Evolutionary conservation across 176 grass and related monocot species (phyloP).

Genomic region (Alloteropsis semialata): DNA sequence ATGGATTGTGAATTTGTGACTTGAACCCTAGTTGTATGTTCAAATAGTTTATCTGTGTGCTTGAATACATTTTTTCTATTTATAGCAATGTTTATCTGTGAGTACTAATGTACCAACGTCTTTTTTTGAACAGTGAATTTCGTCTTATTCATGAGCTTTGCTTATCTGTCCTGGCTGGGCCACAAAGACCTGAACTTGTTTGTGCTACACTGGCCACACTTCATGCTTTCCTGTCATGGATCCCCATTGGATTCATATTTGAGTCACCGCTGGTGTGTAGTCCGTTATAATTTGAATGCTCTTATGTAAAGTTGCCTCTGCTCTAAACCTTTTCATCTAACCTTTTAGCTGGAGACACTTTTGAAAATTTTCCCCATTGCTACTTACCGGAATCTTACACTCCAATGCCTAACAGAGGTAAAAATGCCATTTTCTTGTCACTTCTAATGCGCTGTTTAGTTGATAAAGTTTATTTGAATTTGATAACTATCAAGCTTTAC

Average conservation of each 20-base stretch:
- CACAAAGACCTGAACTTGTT: slow-evolving; percentile 2
- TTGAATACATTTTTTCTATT: not conserved
- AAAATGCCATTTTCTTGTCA: not conserved
- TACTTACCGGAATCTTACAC: slow-evolving; percentile 4
- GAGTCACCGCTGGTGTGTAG: not conserved
- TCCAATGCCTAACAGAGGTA: slow-evolving; percentile 21
- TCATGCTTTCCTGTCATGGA: slow-evolving; percentile 22
- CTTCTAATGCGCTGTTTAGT: not conserved
- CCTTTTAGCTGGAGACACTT: slow-evolving; percentile 16
- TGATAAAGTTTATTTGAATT: not conserved
- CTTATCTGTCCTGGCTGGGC: not conserved
- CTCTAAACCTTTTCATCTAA: slow-evolving; percentile 3
- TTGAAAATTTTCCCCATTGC: slow-evolving; percentile 1
- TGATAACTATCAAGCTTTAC: not conserved
- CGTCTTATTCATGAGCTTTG: slow-evolving; percentile 16
- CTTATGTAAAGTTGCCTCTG: slow-evolving; percentile 2
- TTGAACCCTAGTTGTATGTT: not conserved
- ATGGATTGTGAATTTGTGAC: not conserved
- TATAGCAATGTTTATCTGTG: not conserved
- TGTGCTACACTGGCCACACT: slow-evolving; percentile 7
- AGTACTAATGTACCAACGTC: not conserved
- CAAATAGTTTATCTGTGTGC: not conserved
- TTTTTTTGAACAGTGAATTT: slow-evolving; percentile 14
- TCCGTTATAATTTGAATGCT: not conserved
- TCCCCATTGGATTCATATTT: slow-evolving; percentile 18